A percentile compares a stretch with the other conserved stretches of the same genome.
Conservation (phyloP, 2,329 filamentous ascomycete species). For the Dothideomycetes sp. region DNA sequence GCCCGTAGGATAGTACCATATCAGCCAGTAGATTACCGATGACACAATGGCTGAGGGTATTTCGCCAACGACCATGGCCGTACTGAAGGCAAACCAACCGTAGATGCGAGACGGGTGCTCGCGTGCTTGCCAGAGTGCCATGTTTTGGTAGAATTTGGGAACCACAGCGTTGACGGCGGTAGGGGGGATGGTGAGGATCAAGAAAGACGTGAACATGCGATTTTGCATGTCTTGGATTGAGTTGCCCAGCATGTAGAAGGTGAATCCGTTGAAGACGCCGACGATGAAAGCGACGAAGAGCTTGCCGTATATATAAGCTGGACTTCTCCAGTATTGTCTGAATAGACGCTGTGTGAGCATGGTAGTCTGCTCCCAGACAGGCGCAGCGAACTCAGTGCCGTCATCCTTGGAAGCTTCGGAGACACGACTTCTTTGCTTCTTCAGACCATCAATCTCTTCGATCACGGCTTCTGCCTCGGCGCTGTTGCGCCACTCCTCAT, state of each 20-base stretch:
- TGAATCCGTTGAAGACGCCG: slow-evolving; percentile 71
- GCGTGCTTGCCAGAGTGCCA: slow-evolving; percentile 60
- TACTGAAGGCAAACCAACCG: slow-evolving; percentile 65
- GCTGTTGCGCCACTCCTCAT: slow-evolving; percentile 61
- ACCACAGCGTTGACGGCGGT: slow-evolving; percentile 63
- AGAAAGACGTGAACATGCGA: slow-evolving; percentile 63
- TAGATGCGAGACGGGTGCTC: slow-evolving; percentile 68
- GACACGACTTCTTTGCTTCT: slow-evolving; percentile 43
- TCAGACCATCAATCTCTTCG: slow-evolving; percentile 55
- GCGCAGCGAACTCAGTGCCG: slow-evolving; percentile 46
- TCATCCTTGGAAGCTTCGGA: slow-evolving; percentile 18
- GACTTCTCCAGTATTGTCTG: slow-evolving; percentile 63
- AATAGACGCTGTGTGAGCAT: slow-evolving; percentile 62
- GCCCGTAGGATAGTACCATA: slow-evolving; percentile 70
- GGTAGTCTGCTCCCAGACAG: slow-evolving; percentile 49
- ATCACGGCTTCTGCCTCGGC: slow-evolving; percentile 48
- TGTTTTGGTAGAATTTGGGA: slow-evolving; percentile 67
- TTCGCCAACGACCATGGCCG: slow-evolving; percentile 61
- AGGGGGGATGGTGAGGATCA: slow-evolving; percentile 49
- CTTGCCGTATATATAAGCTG: slow-evolving; percentile 67
- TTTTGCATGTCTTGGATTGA: slow-evolving; percentile 61
- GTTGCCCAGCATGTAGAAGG: slow-evolving; percentile 60
- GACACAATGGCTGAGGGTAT: slow-evolving; percentile 58
- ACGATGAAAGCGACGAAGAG: slow-evolving; percentile 61
- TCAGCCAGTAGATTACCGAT: slow-evolving; percentile 55